Conservation (phyloP, 331 rosid species). For the Arachis monticola region DNA sequence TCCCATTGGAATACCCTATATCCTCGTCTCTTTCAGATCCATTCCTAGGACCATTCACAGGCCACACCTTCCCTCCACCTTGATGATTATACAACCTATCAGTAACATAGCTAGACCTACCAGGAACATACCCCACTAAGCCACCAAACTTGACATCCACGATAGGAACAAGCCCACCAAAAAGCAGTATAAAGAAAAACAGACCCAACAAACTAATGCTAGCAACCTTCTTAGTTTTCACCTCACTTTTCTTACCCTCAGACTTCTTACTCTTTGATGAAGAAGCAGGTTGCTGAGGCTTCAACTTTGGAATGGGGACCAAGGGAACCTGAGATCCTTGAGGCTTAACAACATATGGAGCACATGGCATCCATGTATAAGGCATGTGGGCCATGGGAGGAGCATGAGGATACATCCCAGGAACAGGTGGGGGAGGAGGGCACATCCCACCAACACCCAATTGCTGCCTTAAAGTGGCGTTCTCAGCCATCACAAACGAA, state of each 20-base stretch:
- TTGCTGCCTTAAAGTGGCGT: constrained; percentile 84
- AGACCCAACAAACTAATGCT: constrained; percentile 92
- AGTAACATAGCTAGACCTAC: constrained; percentile 52
- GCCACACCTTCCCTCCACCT: constrained; percentile 62
- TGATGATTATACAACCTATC: constrained; percentile 56
- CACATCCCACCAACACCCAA: constrained; percentile 66
- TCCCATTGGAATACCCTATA: constrained; percentile 47
- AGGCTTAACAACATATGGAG: constrained; percentile 76
- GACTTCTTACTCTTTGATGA: constrained; percentile 56
- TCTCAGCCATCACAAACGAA: constrained; percentile 79
- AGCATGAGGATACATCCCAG: constrained; percentile 73
- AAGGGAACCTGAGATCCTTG: constrained; percentile 90
- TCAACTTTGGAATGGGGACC: constrained; percentile 92
- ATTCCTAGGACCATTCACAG: constrained; percentile 48
- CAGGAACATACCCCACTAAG: constrained; percentile 48
- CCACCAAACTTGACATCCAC: constrained; percentile 68
- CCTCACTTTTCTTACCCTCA: constrained; percentile 65
- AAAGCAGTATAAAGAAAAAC: constrained; percentile 73
- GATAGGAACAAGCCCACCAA: constrained; percentile 80
- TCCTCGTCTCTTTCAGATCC: constrained; percentile 54
- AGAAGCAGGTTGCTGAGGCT: constrained; percentile 63
- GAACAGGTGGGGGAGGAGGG: constrained; percentile 61
- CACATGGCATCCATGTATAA: constrained; percentile 82
- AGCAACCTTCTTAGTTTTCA: constrained; percentile 91
- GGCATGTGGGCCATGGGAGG: constrained; percentile 74